These are phyloP conservation scores for Globisporangium carolinianum DNA, from an alignment of 352 stramenopile species.

Conservation along the genomic window DNA sequence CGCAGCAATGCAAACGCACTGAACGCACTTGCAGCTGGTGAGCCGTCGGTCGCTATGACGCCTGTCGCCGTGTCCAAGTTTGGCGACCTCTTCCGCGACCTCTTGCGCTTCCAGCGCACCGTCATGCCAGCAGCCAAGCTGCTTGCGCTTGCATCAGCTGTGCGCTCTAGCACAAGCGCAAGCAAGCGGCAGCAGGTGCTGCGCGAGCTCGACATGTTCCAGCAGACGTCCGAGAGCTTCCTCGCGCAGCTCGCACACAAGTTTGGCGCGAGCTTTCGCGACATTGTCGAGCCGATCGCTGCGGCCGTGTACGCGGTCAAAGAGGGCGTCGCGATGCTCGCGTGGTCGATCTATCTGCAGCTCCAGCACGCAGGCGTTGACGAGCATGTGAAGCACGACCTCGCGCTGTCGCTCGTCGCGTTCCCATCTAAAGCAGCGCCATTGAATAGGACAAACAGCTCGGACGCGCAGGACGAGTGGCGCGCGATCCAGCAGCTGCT, in stretches of 20 bases:
- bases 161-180: conserved; percentile 23
- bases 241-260: conserved; percentile 55
- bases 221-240: conserved; percentile 84
- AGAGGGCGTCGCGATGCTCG: conserved; percentile 74
- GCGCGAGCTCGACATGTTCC: conserved; percentile 83
- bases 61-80: conserved; percentile 40
- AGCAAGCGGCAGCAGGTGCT: conserved; percentile 62
- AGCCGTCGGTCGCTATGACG: conserved; percentile 12
- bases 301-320: conserved; percentile 80
- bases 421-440: conserved; percentile 50
- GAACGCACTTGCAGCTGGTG: conserved; percentile 2
- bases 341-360: conserved; percentile 50
- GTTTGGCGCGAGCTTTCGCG: conserved; percentile 67
- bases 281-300: conserved; percentile 78
- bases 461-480: conserved; percentile 38
- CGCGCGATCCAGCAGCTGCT: conserved; percentile 60
- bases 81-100: conserved; percentile 69
- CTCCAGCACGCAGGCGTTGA: conserved; percentile 42
- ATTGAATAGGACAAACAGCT: neutral
- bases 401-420: conserved; percentile 55
- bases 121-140: conserved; percentile 65
- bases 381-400: conserved; percentile 33
- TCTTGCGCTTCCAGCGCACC: conserved; percentile 63
- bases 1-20: conserved; percentile 12
- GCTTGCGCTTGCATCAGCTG: conserved; percentile 33